A percentile compares a stretch with the other conserved stretches of the same genome.
Conservation (phyloP, 2,329 filamentous ascomycete species). For the Biscogniauxia marginata region DNA sequence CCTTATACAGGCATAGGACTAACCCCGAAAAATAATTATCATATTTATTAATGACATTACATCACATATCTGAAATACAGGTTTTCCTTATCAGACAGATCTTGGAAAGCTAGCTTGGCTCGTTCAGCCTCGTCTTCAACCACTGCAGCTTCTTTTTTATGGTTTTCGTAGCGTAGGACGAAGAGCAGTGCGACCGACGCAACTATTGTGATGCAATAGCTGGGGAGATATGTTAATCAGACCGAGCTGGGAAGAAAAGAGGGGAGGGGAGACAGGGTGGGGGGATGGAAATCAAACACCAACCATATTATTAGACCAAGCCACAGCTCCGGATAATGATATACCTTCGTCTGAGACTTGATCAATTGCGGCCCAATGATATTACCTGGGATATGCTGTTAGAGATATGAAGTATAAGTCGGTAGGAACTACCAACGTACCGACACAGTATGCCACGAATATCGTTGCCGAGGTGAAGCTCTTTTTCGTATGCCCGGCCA, state of each 20-base stretch:
- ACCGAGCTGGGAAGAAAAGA: not conserved
- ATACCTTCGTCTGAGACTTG: slow-evolving; percentile 59
- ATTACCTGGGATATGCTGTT: slow-evolving; percentile 47
- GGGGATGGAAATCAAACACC: slow-evolving; percentile 14
- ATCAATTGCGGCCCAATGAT: slow-evolving; percentile 74
- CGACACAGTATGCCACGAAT: slow-evolving; percentile 73
- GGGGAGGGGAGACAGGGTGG: not conserved
- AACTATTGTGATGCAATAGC: slow-evolving; percentile 66
- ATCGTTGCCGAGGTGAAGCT: slow-evolving; percentile 72
- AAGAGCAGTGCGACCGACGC: slow-evolving; percentile 56
- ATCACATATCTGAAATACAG: slow-evolving; percentile 63
- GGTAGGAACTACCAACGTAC: slow-evolving; percentile 12
- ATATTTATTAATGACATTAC: slow-evolving; percentile 23
- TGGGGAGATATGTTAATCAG: slow-evolving; percentile 29
- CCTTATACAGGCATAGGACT: no score
- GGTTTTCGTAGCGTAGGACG: slow-evolving; percentile 60
- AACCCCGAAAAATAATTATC: no score
- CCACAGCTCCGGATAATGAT: slow-evolving; percentile 73
- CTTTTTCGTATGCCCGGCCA: slow-evolving; percentile 76
- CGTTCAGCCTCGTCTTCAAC: slow-evolving; percentile 58
- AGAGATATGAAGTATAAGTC: not conserved
- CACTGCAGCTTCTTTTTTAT: slow-evolving; percentile 41
- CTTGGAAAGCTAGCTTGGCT: slow-evolving; percentile 64
- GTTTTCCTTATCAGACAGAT: slow-evolving; percentile 69
- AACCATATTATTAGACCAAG: slow-evolving; percentile 62